Evolutionary conservation across 2,329 filamentous ascomycete genomes (phyloP).

Genomic region (Colletotrichum truncatum): DNA sequence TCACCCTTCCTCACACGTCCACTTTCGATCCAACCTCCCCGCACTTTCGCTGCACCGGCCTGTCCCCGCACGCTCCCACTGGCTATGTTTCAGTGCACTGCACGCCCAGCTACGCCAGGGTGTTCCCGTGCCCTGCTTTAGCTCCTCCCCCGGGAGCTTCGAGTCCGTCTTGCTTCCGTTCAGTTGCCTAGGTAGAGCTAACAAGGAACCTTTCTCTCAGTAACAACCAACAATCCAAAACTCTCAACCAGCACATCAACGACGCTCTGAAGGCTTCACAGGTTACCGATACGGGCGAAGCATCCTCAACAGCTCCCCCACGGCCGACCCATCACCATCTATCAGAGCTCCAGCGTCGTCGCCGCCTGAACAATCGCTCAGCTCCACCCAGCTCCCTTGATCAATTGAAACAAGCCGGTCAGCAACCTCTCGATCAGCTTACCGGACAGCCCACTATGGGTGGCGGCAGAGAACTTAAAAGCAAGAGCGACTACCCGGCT

Average conservation of each 20-base stretch:
- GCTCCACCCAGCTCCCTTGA: slow-evolving; percentile 38
- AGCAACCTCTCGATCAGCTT: slow-evolving; percentile 3
- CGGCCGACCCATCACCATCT: slow-evolving; percentile 15
- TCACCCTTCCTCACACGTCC: slow-evolving; percentile 25
- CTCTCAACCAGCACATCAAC: slow-evolving; percentile 23
- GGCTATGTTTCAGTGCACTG: slow-evolving; percentile 21
- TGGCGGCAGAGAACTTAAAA: slow-evolving; percentile 55
- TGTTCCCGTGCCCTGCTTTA: slow-evolving; percentile 31
- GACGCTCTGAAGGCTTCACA: slow-evolving; percentile 16
- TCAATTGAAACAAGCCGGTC: slow-evolving; percentile 16
- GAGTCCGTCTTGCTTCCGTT: slow-evolving; percentile 23
- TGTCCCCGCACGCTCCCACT: slow-evolving; percentile 29
- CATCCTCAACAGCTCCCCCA: background rate
- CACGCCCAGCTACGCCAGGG: slow-evolving; percentile 17
- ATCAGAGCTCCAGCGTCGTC: slow-evolving; percentile 19
- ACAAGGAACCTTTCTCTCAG: slow-evolving; percentile 6
- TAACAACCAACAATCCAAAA: background rate
- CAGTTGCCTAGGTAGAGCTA: slow-evolving; percentile 22
- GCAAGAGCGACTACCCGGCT: slow-evolving; percentile 60
- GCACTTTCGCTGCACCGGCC: slow-evolving; percentile 23
- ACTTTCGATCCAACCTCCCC: slow-evolving; percentile 25
- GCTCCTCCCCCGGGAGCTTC: slow-evolving; percentile 28
- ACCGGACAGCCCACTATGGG: slow-evolving; percentile 53
- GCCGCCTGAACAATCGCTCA: slow-evolving; percentile 44
- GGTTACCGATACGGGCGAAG: background rate